These are phyloP conservation scores for Davidsoniella virescens DNA, from an alignment of 2,329 filamentous ascomycete genomes.

Conservation along the genomic window DNA sequence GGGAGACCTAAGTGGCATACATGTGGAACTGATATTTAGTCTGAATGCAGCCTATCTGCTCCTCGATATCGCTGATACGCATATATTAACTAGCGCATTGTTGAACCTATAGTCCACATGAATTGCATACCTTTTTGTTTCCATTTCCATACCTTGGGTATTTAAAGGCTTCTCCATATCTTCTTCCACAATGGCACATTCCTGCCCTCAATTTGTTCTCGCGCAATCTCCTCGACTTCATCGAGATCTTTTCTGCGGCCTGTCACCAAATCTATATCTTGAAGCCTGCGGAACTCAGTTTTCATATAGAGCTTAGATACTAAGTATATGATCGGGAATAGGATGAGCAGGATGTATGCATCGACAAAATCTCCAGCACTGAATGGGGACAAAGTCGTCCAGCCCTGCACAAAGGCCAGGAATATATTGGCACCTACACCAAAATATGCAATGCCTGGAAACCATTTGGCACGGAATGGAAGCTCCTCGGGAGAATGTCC, in stretches of 20 bases:
- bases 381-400: slow-evolving; percentile 43
- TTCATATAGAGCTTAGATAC: slow-evolving; percentile 38
- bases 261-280: slow-evolving; percentile 40
- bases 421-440: slow-evolving; percentile 41
- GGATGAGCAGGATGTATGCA: slow-evolving; percentile 43
- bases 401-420: slow-evolving; percentile 43
- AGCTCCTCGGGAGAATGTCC: slow-evolving; percentile 37
- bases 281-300: slow-evolving; percentile 32
- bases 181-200: slow-evolving; percentile 27
- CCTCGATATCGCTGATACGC: too few relatives aligned
- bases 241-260: slow-evolving; percentile 40
- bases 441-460: slow-evolving; percentile 44
- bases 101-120: too few relatives aligned
- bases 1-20: too few relatives aligned
- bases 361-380: slow-evolving; percentile 43
- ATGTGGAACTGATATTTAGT: too few relatives aligned
- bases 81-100: too few relatives aligned
- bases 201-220: slow-evolving; percentile 15
- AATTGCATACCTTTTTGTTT: too few relatives aligned
- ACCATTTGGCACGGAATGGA: slow-evolving; percentile 37
- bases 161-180: slow-evolving; percentile 26
- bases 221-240: slow-evolving; percentile 22
- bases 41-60: too few relatives aligned
- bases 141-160: too few relatives aligned
- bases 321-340: slow-evolving; percentile 41